Percentiles rank a stretch among this genome's conserved stretches.
Evolutionary conservation across 179 eudicot genomes (phyloP).

Genomic region (Silene vulgaris): DNA sequence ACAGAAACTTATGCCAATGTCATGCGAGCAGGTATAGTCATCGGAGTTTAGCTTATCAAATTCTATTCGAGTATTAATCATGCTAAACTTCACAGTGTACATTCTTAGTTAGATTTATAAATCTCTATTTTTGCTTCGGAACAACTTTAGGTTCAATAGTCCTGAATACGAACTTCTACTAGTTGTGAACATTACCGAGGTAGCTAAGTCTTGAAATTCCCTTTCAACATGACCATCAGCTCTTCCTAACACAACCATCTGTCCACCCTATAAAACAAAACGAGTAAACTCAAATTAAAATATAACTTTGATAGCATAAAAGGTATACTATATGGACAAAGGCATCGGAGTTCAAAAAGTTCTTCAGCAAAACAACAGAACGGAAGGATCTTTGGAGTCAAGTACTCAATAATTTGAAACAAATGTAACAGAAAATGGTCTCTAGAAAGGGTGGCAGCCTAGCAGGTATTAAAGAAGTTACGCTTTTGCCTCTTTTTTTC

Average conservation of each 20-base stretch:
- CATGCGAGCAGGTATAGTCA: conserved; percentile 3
- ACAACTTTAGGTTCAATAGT: neutral
- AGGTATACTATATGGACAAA: neutral
- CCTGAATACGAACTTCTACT: conserved; percentile 1
- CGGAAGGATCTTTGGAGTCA: neutral
- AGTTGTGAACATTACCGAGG: conserved; percentile 40
- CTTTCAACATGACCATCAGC: conserved; percentile 51
- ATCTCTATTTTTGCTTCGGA: neutral
- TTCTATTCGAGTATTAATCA: neutral
- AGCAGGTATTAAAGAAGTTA: neutral
- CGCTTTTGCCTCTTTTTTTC: neutral
- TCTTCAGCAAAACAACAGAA: neutral
- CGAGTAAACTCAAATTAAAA: neutral
- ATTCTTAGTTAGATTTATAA: neutral
- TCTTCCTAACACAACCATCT: conserved; percentile 61
- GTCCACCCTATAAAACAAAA: conserved; percentile 53
- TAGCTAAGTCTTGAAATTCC: conserved; percentile 63
- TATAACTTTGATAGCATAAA: neutral
- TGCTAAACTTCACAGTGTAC: neutral
- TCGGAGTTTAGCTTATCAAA: neutral
- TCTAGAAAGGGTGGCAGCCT: neutral
- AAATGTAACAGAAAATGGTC: neutral
- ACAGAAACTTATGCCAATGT: neutral
- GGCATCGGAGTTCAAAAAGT: neutral
- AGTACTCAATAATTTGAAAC: neutral